These are phyloP conservation scores for Pyrus betulifolia DNA, from an alignment of 306 rosid species.

Conservation along the genomic window DNA sequence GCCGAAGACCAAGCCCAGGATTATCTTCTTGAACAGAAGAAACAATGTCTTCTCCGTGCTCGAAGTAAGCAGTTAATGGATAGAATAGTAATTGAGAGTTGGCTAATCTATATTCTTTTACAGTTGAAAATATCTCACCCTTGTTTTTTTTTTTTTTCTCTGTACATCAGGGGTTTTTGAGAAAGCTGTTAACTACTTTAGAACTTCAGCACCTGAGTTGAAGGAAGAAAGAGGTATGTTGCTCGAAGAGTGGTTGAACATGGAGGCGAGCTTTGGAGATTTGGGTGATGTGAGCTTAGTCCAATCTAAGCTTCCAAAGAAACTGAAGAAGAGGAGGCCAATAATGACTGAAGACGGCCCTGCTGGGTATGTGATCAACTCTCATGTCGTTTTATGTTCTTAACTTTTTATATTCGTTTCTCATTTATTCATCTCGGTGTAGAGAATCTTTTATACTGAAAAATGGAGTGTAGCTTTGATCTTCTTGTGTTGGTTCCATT, in stretches of 20 bases:
- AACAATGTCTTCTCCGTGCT: constrained; percentile 51
- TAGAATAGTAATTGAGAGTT: background rate
- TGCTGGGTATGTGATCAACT: constrained; percentile 51
- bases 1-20: constrained; percentile 19
- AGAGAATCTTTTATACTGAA: background rate
- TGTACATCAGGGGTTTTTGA: constrained; percentile 71
- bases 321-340: constrained; percentile 79
- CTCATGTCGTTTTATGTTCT: background rate
- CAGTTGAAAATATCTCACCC: background rate
- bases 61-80: constrained; percentile 52
- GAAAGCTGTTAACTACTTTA: constrained; percentile 62
- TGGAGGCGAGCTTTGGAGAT: constrained; percentile 66
- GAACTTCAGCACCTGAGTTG: constrained; percentile 81
- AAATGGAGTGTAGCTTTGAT: background rate
- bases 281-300: constrained; percentile 73
- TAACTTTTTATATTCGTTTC: background rate
- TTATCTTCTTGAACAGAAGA: constrained; percentile 38
- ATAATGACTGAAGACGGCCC: constrained; percentile 70
- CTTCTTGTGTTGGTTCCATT: background rate
- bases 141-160: background rate
- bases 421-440: background rate
- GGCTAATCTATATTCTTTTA: constrained; percentile 1
- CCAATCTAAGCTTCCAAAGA: constrained; percentile 82
- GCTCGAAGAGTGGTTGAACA: constrained; percentile 82
- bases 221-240: constrained; percentile 95